These are phyloP conservation scores for Brassica nigra DNA, from an alignment of 345 rosid genomes.

Conservation along the genomic window DNA sequence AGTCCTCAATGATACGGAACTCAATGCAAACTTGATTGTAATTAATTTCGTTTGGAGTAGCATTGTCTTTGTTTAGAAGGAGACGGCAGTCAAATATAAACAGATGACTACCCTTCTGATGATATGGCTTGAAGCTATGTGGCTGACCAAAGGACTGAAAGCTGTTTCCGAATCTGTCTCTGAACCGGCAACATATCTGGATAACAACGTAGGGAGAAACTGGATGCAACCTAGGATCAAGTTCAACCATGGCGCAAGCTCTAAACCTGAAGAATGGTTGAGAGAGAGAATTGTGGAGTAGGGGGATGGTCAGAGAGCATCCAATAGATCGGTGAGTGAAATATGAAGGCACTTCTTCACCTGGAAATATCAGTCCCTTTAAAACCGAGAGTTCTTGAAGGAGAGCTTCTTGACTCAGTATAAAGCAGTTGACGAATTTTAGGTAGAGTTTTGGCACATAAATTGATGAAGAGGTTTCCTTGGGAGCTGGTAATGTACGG, in stretches of 20 bases:
- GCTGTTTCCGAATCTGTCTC: too few relatives aligned
- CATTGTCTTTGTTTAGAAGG: not conserved
- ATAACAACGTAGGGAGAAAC: too few relatives aligned
- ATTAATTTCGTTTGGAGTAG: too few relatives aligned
- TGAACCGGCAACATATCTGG: too few relatives aligned
- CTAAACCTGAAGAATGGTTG: not conserved
- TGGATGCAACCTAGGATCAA: too few relatives aligned
- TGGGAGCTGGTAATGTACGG: not conserved
- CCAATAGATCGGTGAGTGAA: not conserved
- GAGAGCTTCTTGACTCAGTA: not conserved
- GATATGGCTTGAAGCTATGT: not conserved
- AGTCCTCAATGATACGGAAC: too few relatives aligned
- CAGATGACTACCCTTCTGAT: not conserved
- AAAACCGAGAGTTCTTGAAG: not conserved
- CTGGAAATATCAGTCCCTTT: not conserved
- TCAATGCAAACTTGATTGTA: too few relatives aligned
- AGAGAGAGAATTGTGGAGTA: not conserved
- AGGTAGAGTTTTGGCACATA: not conserved
- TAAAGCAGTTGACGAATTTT: not conserved
- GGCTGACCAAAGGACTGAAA: too few relatives aligned
- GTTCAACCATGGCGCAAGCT: not conserved
- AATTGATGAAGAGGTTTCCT: not conserved
- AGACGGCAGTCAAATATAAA: constrained; percentile 22
- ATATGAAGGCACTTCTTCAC: constrained; percentile 2
- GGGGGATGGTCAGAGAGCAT: not conserved